Evolutionary conservation across 73 alveolate species (phyloP).

Genomic region (Breviolum minutum): DNA sequence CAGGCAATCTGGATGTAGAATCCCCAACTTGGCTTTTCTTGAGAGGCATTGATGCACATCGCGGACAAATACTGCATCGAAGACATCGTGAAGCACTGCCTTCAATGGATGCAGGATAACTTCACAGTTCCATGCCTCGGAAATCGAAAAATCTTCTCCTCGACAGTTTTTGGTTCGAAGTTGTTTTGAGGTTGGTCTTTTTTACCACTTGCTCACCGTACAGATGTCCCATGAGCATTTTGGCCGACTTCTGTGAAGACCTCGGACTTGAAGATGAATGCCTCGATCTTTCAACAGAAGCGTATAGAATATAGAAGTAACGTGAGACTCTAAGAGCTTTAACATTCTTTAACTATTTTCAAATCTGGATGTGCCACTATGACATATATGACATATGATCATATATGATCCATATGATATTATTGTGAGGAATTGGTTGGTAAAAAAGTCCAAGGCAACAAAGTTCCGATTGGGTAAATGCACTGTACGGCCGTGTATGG

Average conservation of each 20-base stretch:
- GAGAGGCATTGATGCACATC: constrained; percentile 72
- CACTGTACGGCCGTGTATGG: no score
- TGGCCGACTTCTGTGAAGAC: constrained; percentile 41
- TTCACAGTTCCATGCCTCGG: constrained; percentile 11
- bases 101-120: constrained; percentile 90
- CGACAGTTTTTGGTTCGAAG: no score
- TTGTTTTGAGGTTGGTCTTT: constrained; percentile 58
- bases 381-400: no score
- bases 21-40: neutral
- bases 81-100: constrained; percentile 74
- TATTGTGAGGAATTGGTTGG: neutral
- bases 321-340: no score
- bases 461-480: no score
- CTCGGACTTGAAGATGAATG: neutral
- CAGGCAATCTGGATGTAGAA: neutral
- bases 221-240: constrained; percentile 83
- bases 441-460: neutral
- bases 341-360: no score
- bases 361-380: no score
- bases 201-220: constrained; percentile 72
- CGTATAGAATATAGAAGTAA: no score
- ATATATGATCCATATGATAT: no score
- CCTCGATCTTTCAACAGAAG: neutral
- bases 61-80: constrained; percentile 90
- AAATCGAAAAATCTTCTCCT: neutral